Base-by-base conservation (phyloP, 805 yeast genomes). In the Pichia membranifaciens region DNA sequence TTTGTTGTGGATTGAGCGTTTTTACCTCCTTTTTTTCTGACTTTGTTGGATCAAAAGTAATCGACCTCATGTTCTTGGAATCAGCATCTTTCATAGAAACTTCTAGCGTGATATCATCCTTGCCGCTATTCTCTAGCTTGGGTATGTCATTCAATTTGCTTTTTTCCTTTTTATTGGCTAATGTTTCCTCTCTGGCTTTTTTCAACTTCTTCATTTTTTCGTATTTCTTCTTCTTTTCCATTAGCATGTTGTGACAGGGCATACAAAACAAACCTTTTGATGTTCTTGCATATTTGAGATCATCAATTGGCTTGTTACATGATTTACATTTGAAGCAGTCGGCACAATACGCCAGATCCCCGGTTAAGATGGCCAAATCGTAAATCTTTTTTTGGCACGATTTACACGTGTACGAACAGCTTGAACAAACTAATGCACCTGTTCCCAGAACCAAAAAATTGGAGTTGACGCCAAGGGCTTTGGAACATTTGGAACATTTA, bases 341-440 rank as follows among this genome's bases (percentile, higher is more conserved):
- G 8, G 95, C 79, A 64, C 98, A 93, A 64, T 87, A 93, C 3
- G 98, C 96, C 61, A 87, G 91, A 57, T 93, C 95, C 22, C 96
- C 96, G 1, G 98, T 89, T 31, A 91, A 72, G 28, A 93, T 90
- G 13, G 99, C 98, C 70, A 88, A 73, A 63, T 91, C 96, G 56
- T 86, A 91, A 52, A 91, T 93, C 62, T 87, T 86, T 60, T 83
- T 84, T 42, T 80, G 78, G 71, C 99, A 91, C 50, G 82, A 79
- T 55, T 79, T 79, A 65, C 99, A 91, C 38, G 83, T 78, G 62
- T 91, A 95, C n/a, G 96, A 86, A 64, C 99, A 91, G 48, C 84
- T 84, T 37, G 87, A 79, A 64, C 99, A 91, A 13, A 91, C 87
- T 49, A 93, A 70, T 43, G 86, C 83, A 25, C 99, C 98, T 49